Evolutionary conservation across 208 protist species (phyloP).

Genomic region (Herpetomonas samuelpessoai): DNA sequence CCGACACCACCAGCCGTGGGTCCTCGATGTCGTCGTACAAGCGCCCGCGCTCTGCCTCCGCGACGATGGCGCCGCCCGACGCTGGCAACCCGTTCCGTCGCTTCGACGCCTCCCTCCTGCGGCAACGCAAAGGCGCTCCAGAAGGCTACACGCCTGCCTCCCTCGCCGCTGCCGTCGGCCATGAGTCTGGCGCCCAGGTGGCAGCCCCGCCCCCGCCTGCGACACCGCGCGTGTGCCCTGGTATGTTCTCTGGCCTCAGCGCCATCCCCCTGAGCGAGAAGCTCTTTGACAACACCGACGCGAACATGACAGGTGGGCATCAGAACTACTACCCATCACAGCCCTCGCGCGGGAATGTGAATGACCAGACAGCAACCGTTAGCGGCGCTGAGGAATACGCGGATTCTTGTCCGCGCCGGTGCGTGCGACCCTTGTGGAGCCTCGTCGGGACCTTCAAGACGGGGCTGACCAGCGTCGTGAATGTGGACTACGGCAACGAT

Average conservation of each 20-base stretch:
- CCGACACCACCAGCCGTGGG: neutral
- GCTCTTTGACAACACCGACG: slow-evolving; percentile 35
- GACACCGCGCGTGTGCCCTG: slow-evolving; percentile 24
- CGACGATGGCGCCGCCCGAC: no score
- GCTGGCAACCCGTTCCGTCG: neutral
- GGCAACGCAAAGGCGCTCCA: no score
- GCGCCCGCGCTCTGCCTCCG: neutral
- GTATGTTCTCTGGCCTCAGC: slow-evolving; percentile 61
- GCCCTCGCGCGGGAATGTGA: neutral
- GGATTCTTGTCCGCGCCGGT: slow-evolving; percentile 22
- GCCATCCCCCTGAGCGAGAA: slow-evolving; percentile 41
- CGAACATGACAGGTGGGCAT: neutral
- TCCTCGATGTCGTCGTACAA: neutral
- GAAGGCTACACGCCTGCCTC: no score
- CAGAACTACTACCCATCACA: neutral
- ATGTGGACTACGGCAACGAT: slow-evolving; percentile 52
- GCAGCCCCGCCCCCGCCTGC: neutral
- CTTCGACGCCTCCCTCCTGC: no score
- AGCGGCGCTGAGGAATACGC: neutral
- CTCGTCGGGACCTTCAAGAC: slow-evolving; percentile 86
- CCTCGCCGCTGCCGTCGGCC: no score
- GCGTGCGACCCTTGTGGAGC: slow-evolving; percentile 67
- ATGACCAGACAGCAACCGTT: neutral
- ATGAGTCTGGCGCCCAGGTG: no score
- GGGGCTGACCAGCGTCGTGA: slow-evolving; percentile 49